Conservation (phyloP, 805 yeast genomes). For the Komagataella kurtzmanii region DNA sequence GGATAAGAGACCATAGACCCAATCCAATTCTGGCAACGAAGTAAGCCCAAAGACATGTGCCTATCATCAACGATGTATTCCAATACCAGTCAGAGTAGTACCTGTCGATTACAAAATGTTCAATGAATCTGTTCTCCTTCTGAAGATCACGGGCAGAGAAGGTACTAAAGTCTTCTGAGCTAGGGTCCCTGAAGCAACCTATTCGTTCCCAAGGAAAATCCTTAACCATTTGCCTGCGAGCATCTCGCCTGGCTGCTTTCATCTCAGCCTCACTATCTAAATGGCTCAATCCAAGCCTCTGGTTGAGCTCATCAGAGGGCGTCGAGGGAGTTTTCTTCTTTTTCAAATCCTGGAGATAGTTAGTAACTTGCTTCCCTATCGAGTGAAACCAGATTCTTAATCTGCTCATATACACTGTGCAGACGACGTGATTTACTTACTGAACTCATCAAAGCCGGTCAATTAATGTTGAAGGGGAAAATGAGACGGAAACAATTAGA, state of each 20-base stretch:
- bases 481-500: background rate
- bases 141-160: constrained; percentile 1
- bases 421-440: background rate
- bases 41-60: constrained; percentile 68
- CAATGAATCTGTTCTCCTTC: constrained; percentile 23
- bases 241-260: background rate
- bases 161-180: constrained; percentile 7
- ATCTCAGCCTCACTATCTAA: background rate
- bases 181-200: constrained; percentile 17
- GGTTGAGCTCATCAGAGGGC: background rate
- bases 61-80: constrained; percentile 50
- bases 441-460: background rate
- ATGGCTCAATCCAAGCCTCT: background rate
- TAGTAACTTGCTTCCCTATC: background rate
- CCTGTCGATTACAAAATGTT: constrained; percentile 51
- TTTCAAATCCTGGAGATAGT: background rate
- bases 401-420: background rate
- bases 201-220: constrained; percentile 21
- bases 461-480: background rate
- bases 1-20: constrained; percentile 47
- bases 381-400: too few relatives aligned
- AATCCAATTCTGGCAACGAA: constrained; percentile 45
- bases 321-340: background rate
- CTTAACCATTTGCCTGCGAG: background rate
- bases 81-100: constrained; percentile 63